These are phyloP conservation scores for Sarcomyxa edulis DNA, from an alignment of 768 basidiomycete genomes.

Conservation along the genomic window DNA sequence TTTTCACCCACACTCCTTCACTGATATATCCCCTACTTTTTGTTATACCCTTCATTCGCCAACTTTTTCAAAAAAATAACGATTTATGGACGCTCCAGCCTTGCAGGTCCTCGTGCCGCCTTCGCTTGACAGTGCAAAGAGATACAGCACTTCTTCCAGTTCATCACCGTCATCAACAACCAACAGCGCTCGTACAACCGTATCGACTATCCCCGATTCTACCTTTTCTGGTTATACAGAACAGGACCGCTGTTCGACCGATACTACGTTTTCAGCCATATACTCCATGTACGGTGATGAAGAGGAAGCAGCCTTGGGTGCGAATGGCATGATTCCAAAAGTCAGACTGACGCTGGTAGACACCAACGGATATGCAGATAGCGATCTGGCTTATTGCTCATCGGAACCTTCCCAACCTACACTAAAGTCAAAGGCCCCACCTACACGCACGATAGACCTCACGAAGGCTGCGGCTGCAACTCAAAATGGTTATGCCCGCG, in stretches of 20 bases:
- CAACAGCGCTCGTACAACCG: too few species aligned
- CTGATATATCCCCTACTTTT: too few species aligned
- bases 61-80: too few species aligned
- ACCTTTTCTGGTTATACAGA: too few species aligned
- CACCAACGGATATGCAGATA: constrained; percentile 18
- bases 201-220: too few species aligned
- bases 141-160: too few species aligned
- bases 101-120: too few species aligned
- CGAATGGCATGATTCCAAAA: constrained; percentile 21
- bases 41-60: too few species aligned
- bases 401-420: constrained; percentile 10
- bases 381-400: constrained; percentile 27
- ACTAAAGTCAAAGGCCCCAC: constrained; percentile 9
- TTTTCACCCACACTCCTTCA: too few species aligned
- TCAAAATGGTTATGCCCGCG: constrained; percentile 15
- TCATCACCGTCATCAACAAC: too few species aligned
- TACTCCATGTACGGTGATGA: constrained; percentile 85
- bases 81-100: too few species aligned
- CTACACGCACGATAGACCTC: not conserved
- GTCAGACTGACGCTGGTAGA: constrained; percentile 27
- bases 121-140: too few species aligned
- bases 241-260: constrained; percentile 54
- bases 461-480: not conserved
- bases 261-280: constrained; percentile 76
- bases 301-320: constrained; percentile 3